Conservation (phyloP, 2,329 filamentous ascomycete species). For the Colletotrichum filicis region DNA sequence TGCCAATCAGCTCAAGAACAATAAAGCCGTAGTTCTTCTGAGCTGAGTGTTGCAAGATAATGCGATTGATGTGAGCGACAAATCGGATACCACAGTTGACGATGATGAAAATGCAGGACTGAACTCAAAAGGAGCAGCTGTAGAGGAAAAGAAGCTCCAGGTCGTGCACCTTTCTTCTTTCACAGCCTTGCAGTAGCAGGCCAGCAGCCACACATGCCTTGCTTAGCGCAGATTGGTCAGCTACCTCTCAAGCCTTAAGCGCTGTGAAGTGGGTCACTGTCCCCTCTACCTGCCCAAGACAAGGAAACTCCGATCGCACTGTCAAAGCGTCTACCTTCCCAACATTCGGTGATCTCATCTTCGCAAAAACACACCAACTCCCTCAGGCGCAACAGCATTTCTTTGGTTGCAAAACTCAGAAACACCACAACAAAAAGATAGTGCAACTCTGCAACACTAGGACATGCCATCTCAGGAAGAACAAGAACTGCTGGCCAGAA, state of each 20-base stretch:
- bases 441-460: background rate
- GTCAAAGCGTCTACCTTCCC: constrained; percentile 19
- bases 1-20: background rate
- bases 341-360: constrained; percentile 7
- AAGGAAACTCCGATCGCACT: background rate
- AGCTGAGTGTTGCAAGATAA: background rate
- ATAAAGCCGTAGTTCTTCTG: background rate
- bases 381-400: background rate
- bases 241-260: background rate
- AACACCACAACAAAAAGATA: background rate
- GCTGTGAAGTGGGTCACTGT: background rate
- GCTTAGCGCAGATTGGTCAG: constrained; percentile 23
- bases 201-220: background rate
- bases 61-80: background rate
- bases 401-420: background rate
- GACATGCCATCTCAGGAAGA: constrained; percentile 54
- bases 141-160: constrained; percentile 3
- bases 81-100: too few species aligned
- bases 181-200: constrained; percentile 32
- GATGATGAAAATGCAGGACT: background rate
- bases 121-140: constrained; percentile 12
- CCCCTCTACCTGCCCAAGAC: background rate
- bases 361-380: background rate
- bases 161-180: background rate
- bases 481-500: constrained; percentile 63